These are phyloP conservation scores for Mycena crocata DNA, from an alignment of 768 basidiomycete genomes.

Conservation along the genomic window DNA sequence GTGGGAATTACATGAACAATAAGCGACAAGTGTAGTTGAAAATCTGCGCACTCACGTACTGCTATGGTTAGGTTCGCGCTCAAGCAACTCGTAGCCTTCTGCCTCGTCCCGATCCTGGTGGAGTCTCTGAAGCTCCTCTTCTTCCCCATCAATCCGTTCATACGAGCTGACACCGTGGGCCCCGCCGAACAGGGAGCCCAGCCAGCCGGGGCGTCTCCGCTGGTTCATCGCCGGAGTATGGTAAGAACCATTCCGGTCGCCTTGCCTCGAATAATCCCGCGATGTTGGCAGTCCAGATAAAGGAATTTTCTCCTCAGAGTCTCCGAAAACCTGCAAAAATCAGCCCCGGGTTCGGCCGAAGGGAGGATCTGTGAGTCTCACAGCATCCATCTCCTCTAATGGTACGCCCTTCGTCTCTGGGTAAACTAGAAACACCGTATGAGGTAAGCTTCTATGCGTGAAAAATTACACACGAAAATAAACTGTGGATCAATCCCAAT, in stretches of 20 bases:
- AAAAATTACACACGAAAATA: constrained; percentile 82
- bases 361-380: constrained; percentile 41
- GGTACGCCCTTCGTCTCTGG: constrained; percentile 89
- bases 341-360: background rate
- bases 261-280: background rate
- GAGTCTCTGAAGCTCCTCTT: background rate
- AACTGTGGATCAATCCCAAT: constrained; percentile 52
- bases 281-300: background rate
- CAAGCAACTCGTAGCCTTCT: constrained; percentile 6
- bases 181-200: background rate
- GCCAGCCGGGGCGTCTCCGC: background rate
- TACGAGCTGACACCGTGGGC: background rate
- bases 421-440: constrained; percentile 63
- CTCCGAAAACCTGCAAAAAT: constrained; percentile 8
- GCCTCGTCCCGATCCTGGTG: background rate
- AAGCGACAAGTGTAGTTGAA: too few relatives aligned
- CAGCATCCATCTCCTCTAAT: constrained; percentile 89
- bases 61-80: constrained; percentile 5
- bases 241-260: background rate
- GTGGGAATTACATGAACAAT: too few relatives aligned
- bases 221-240: background rate
- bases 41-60: too few relatives aligned
- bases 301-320: background rate
- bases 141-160: background rate
- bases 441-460: constrained; percentile 9